Evolutionary conservation across 768 basidiomycete genomes (phyloP), one percentile per base, ranked within the genome.

Genomic region (Arthromyces matolae): DNA sequence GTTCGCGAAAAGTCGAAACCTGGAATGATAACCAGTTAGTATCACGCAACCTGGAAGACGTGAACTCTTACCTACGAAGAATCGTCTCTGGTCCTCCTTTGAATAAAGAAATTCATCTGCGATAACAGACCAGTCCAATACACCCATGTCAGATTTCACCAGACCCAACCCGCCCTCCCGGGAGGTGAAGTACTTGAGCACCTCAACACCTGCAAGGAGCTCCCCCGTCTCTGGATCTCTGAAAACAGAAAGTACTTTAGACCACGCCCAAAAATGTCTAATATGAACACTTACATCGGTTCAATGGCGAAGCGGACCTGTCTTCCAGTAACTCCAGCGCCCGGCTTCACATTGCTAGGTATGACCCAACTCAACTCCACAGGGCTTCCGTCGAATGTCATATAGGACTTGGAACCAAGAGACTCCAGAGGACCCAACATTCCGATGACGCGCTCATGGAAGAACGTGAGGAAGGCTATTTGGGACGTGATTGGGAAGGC

Each of bases 321-420:
- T 25, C 65, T 57, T 22, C 27, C 49, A 36, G 49, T 27, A 8
- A 41, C 41, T 13, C 54, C 52, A 13, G 50, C 49, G 22, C 43
- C 34, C 28, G 57, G 35, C 40, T 54, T 60, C 19, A 33, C 47
- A 20, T 48, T 46, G 20, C 52, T 55, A 20, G 65, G 65, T 28
- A 64, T 57, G 1, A 65, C 59, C 65, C 65, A 67, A 38, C 65
- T 67, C 16, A 67, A 46, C 52, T 67, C 65, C 10, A 63, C 62
- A 3, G 65, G 65, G 47, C 64, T 61, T 14, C 64, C 64, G 36
- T 67, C 65, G 44, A 59, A 57, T 35, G 65, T 67, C 64, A 67
- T 65, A 45, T 63, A 38, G 6, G 63, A 60, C 12, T 53, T 58
- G 35, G 59, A 46, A 28, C 59, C 60, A 6, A 43, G 14, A 14